Evolutionary conservation across 495 filamentous ascomycete species (phyloP), one percentile per base, ranked within the genome.

Genomic region (Aspergillus nidulans): DNA sequence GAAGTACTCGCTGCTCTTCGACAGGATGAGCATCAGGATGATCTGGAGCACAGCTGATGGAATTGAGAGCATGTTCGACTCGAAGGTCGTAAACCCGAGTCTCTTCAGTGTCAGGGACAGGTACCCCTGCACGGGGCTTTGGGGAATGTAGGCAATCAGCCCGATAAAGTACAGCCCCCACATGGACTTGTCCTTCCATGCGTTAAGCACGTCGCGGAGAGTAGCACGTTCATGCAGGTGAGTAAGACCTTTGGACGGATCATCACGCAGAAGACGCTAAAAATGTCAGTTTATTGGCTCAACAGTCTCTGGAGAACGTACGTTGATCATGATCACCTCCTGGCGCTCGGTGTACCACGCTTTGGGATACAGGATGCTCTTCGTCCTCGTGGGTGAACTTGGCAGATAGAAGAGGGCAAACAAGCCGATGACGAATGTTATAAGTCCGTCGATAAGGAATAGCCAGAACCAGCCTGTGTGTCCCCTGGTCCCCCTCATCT

Each of bases 401-500:
- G 67, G 49, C 69, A 71, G 64, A 70, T 71, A 71, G 46, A 70
- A 54, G 12, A 64, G 50, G 49, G 61, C 66, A 10, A 68, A 47
- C 4, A 65, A 23, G 1, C 63, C 69, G 50, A 70, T 71, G 6
- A 65, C 41, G 32, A 67, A 67, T 0, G 69, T 72, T 16, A 71
- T 25, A 5, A 70, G 32, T 2, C 69, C 69, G 16, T 72, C 69
- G 34, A 72, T 61, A 12, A 77, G 57, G 65, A 84, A 82, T 7
- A 82, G 67, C 77, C 78, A 84, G 53, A 77, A 73, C 81, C 81
- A 84, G 0, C 80, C 79, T 1, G 70, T 42, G 9, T 77, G 62
- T 12, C 75, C 78, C 26, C 60, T 43, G 16, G 76, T 50, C 8
- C 79, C 77, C 19, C 77, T 62, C 75, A 84, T 80, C 47, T 75